Conservation (phyloP, 2,329 filamentous ascomycete genomes). For the Neurospora sp. region DNA sequence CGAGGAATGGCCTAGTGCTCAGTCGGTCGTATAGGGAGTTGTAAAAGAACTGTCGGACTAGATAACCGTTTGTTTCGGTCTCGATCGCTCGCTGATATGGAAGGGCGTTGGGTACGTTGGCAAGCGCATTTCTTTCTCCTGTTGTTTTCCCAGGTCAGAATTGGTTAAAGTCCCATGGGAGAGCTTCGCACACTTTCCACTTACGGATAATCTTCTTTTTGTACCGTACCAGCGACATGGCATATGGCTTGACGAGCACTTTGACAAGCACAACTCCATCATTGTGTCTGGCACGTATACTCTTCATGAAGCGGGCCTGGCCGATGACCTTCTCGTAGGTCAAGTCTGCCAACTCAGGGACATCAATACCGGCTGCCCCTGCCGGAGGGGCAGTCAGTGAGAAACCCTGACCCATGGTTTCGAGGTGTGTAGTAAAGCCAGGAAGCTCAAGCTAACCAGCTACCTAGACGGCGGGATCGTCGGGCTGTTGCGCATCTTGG, state of each 20-base stretch:
- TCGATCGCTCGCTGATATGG: slow-evolving; percentile 86
- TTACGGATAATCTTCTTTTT: slow-evolving; percentile 65
- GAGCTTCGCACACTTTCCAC: slow-evolving; percentile 16
- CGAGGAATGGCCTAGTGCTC: slow-evolving; percentile 89
- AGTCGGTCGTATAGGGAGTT: slow-evolving; percentile 95
- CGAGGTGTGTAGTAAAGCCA: neutral
- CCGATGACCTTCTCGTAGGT: slow-evolving; percentile 89
- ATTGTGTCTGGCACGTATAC: slow-evolving; percentile 78
- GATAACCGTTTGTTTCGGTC: slow-evolving; percentile 81
- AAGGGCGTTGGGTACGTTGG: slow-evolving; percentile 82
- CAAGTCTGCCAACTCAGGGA: slow-evolving; percentile 82
- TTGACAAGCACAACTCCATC: slow-evolving; percentile 91
- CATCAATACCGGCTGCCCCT: slow-evolving; percentile 86
- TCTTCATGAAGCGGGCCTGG: slow-evolving; percentile 92
- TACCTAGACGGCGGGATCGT: slow-evolving; percentile 10
- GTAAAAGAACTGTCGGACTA: slow-evolving; percentile 91
- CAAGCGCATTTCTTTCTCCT: slow-evolving; percentile 72
- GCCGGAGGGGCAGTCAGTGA: slow-evolving; percentile 86
- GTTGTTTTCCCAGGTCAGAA: slow-evolving; percentile 11
- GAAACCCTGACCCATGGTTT: slow-evolving; percentile 87
- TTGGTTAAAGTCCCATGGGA: neutral
- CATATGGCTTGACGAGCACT: slow-evolving; percentile 86
- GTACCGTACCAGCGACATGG: slow-evolving; percentile 71
- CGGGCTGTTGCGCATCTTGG: slow-evolving; percentile 14
- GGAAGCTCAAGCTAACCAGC: slow-evolving; percentile 7